Evolutionary conservation across 257 asterid genomes (phyloP).

Genomic region (Nicotiana undulata): DNA sequence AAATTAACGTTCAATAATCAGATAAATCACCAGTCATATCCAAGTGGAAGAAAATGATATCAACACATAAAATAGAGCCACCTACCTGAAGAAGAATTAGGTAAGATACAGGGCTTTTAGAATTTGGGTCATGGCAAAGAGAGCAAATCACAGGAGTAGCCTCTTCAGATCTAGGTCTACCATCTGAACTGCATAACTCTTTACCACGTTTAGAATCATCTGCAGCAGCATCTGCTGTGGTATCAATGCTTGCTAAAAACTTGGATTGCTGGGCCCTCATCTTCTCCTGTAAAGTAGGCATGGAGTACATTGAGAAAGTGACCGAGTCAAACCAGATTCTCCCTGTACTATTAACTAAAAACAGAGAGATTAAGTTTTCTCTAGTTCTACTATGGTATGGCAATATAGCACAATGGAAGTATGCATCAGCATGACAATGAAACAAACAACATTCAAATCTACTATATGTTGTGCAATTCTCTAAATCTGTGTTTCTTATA

Average conservation of each 20-base stretch:
- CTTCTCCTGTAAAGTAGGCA: slow-evolving; percentile 53
- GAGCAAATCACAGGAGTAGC: slow-evolving; percentile 67
- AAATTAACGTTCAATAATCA: not conserved
- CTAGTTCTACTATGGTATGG: not conserved
- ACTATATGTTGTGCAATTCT: not conserved
- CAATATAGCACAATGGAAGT: not conserved
- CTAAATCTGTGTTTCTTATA: not conserved
- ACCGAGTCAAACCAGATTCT: not conserved
- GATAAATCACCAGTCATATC: not conserved
- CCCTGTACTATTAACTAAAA: not conserved
- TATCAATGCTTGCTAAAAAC: slow-evolving; percentile 66
- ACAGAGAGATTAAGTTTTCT: not conserved
- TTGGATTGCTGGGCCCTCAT: slow-evolving; percentile 89
- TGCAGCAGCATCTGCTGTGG: slow-evolving; percentile 47
- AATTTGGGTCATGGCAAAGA: slow-evolving; percentile 77
- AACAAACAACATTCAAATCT: not conserved
- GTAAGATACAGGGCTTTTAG: slow-evolving; percentile 67
- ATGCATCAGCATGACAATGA: not conserved
- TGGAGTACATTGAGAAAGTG: not conserved
- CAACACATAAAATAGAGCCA: not conserved
- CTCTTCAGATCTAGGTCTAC: slow-evolving; percentile 31
- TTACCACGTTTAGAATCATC: slow-evolving; percentile 44
- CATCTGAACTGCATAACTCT: slow-evolving; percentile 39
- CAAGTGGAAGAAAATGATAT: not conserved
- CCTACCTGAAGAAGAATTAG: slow-evolving; percentile 92